phyloP scores from a whole-genome alignment of 2,329 filamentous ascomycete genomes.

The Lachnellula suecica region DNA sequence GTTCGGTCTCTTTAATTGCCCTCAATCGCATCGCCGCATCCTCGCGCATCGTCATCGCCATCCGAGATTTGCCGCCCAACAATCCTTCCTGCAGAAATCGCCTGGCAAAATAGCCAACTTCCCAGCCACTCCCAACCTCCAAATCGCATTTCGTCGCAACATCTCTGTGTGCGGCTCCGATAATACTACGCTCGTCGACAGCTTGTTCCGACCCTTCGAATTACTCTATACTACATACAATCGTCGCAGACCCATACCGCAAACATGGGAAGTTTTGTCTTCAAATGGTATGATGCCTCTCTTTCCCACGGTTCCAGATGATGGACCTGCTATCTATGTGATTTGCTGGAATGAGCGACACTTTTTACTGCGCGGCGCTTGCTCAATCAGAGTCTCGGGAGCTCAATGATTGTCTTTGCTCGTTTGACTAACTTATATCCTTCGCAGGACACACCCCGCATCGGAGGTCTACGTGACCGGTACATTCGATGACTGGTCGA shows the following conservation, averaged over 20 bases:
- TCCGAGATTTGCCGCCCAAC: not conserved
- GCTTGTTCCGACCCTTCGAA: not conserved
- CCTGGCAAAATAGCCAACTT: not conserved
- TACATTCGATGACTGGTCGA: conserved; percentile 92
- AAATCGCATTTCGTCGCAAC: not conserved
- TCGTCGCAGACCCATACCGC: not conserved
- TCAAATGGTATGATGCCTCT: conserved; percentile 33
- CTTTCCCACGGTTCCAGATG: not conserved
- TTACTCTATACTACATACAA: not conserved
- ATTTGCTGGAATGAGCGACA: not conserved
- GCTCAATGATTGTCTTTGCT: not conserved
- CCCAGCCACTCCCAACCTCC: not conserved
- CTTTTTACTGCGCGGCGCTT: not conserved
- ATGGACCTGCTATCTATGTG: not conserved
- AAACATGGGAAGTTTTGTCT: conserved; percentile 37
- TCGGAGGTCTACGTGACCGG: conserved; percentile 91
- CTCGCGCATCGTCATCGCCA: too few species aligned
- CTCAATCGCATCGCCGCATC: not conserved
- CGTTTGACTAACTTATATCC: not conserved
- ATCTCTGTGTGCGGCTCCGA: not conserved
- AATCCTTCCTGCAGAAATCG: not conserved
- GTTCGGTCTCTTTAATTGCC: not conserved
- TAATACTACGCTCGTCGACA: not conserved
- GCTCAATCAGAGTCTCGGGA: not conserved
- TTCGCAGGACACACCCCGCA: conserved; percentile 73